A percentile compares a stretch with the other conserved stretches of the same genome.
Conservation (phyloP, 208 protist genomes). For the Lotmaria passim region DNA sequence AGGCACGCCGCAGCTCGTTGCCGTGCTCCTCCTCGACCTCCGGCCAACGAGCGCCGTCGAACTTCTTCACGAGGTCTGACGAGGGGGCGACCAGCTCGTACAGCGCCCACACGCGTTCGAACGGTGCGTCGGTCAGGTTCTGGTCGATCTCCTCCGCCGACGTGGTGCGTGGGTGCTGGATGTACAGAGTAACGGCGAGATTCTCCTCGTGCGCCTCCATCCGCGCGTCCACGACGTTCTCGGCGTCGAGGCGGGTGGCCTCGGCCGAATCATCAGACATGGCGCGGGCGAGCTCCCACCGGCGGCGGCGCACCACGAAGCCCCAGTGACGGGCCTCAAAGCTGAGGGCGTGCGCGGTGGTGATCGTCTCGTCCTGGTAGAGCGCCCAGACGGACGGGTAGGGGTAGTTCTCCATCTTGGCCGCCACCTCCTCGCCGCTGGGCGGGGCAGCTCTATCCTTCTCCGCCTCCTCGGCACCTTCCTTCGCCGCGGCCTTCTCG, state of each 20-base stretch:
- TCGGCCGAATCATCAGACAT: constrained; percentile 45
- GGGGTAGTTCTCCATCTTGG: constrained; percentile 30
- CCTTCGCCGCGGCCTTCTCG: constrained; percentile 10
- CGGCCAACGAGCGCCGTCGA: constrained; percentile 39
- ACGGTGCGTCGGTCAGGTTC: constrained; percentile 40
- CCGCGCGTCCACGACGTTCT: constrained; percentile 33
- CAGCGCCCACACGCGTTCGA: constrained; percentile 48
- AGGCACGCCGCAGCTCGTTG: constrained; percentile 39
- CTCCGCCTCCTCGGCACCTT: constrained; percentile 6
- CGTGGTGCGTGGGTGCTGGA: constrained; percentile 39
- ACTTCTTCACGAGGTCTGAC: constrained; percentile 29
- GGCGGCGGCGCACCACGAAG: constrained; percentile 47
- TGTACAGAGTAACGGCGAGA: constrained; percentile 24
- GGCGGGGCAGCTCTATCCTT: background rate
- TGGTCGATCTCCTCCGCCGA: constrained; percentile 38
- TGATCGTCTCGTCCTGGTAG: constrained; percentile 40
- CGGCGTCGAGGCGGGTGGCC: constrained; percentile 33
- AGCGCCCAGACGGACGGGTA: constrained; percentile 52
- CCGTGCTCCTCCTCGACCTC: constrained; percentile 27
- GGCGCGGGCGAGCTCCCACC: constrained; percentile 46
- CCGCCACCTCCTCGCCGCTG: constrained; percentile 10
- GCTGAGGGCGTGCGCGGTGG: constrained; percentile 41
- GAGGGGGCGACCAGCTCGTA: constrained; percentile 45
- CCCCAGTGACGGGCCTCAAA: constrained; percentile 51
- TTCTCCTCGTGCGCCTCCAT: constrained; percentile 25